Evolutionary conservation across 2,329 filamentous ascomycete genomes (phyloP).

Genomic region (Neurospora sp.): DNA sequence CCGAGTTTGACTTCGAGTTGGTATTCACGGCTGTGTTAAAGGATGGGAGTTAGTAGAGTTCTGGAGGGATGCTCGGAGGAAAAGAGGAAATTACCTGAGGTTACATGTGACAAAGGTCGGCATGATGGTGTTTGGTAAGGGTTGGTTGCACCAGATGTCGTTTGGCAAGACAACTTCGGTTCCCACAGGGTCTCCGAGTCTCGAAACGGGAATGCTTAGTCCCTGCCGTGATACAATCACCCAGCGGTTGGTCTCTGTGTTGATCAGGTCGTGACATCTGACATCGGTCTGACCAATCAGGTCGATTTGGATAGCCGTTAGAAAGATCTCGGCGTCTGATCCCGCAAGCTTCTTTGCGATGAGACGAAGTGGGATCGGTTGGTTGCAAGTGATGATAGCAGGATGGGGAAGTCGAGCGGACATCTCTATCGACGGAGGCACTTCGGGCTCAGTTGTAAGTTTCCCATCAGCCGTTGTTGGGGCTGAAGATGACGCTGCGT

Average conservation of each 20-base stretch:
- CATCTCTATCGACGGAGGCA: conserved; percentile 64
- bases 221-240: conserved; percentile 63
- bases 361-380: conserved; percentile 71
- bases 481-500: background rate
- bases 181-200: conserved; percentile 45
- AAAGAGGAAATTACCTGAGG: conserved; percentile 37
- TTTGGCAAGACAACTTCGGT: conserved; percentile 62
- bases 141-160: conserved; percentile 59
- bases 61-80: background rate
- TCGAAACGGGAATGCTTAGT: conserved; percentile 61
- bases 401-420: conserved; percentile 77
- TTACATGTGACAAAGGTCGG: conserved; percentile 88
- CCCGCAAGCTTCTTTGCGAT: conserved; percentile 68
- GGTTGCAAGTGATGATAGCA: conserved; percentile 79
- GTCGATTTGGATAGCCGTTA: conserved; percentile 73
- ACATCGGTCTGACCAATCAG: conserved; percentile 73
- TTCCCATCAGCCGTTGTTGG: conserved; percentile 1
- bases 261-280: conserved; percentile 63
- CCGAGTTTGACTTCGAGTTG: conserved; percentile 76
- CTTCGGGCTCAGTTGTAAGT: conserved; percentile 18
- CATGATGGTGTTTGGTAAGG: conserved; percentile 75
- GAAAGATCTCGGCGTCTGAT: conserved; percentile 58
- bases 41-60: background rate
- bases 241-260: conserved; percentile 65
- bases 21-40: conserved; percentile 51